Evolutionary conservation across 2,329 filamentous ascomycete species (phyloP), one percentile per base, ranked within the genome.

Genomic region (Aspergillus amoenus): DNA sequence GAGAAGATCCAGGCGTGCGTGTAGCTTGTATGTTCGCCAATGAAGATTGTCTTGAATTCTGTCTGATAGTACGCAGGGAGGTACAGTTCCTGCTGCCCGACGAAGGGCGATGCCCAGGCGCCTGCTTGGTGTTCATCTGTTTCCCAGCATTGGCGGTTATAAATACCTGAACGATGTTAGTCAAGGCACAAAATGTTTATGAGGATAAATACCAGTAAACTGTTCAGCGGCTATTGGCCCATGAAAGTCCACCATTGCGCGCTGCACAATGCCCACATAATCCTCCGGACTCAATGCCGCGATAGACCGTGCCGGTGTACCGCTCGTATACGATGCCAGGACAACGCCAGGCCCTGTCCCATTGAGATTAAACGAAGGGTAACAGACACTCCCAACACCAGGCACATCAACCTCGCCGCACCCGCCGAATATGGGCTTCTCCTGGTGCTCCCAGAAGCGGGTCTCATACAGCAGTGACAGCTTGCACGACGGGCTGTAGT

Each of bases 1-100:
- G 82, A 84, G 30, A 70, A 71, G 12, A 72, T 71, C 70, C 70
- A 73, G 1, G 86, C 87, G 66, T 90, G 88, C 0, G 88, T 91
- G 67, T 87, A 89, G 6, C 81, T 84, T 0, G 87, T 89, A 67
- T 90, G 87, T 69, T 90, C 88, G 2, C 84, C 84, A 5, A 88
- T 76, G 58, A 89, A 89, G 34, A 90, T 84, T n/a, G 87, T 85
- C 47, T 86, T 84, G 61, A 81, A 81, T 70, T 90, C 84, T 0
- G 87, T 90, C 67, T 86, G 82, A 66, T 88, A 89, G 66, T 89
- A 91, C n/a, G 87, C 84, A 0, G 88, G 88, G 8, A 91, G 76
- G 63, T 88, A 91, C 22, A 90, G 67, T 62, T 88, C 81, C 66
- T 91, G 87, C 73, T 90, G 86, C 0, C 86, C 87, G 0, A 85